Conservation (phyloP, 2,329 filamentous ascomycete species). For the Blastomyces emzantsi region DNA sequence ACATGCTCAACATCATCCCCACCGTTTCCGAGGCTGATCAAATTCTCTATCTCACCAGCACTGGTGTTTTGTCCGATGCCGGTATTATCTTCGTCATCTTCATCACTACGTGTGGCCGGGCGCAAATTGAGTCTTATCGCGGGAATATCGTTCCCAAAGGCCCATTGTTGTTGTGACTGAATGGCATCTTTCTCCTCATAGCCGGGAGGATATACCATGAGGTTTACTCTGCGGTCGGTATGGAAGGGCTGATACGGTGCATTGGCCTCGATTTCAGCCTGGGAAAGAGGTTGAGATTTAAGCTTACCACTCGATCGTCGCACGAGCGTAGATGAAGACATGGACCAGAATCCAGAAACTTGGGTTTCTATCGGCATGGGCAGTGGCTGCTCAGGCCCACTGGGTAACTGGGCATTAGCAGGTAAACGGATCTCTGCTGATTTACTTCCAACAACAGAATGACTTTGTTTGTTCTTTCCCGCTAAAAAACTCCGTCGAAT, state of each 20-base stretch:
- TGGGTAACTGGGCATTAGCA: slow-evolving; percentile 50
- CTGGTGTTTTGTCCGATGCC: slow-evolving; percentile 24
- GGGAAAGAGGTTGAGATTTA: slow-evolving; percentile 47
- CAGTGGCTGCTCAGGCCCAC: slow-evolving; percentile 47
- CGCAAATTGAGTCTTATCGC: slow-evolving; percentile 41
- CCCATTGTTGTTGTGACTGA: slow-evolving; percentile 36
- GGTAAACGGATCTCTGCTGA: slow-evolving; percentile 61
- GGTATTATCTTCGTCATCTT: slow-evolving; percentile 30
- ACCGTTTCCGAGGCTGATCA: slow-evolving; percentile 43
- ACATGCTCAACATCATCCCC: slow-evolving; percentile 62
- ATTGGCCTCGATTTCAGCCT: slow-evolving; percentile 93
- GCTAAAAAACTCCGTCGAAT: slow-evolving; percentile 39
- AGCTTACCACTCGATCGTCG: slow-evolving; percentile 28
- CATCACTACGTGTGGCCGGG: slow-evolving; percentile 32
- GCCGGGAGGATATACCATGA: slow-evolving; percentile 53
- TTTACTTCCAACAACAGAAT: slow-evolving; percentile 47
- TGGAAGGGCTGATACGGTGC: slow-evolving; percentile 95
- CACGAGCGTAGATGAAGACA: slow-evolving; percentile 31
- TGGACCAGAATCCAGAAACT: slow-evolving; percentile 34
- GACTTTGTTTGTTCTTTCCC: slow-evolving; percentile 46
- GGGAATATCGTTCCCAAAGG: slow-evolving; percentile 45
- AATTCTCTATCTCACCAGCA: slow-evolving; percentile 40
- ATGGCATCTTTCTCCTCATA: slow-evolving; percentile 37
- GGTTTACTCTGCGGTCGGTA: slow-evolving; percentile 72
- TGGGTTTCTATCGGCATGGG: slow-evolving; percentile 43